Percentiles rank a stretch among this genome's conserved stretches.
phyloP scores from a whole-genome alignment of 2,329 filamentous ascomycete genomes.

The Calonectria leucothoes region DNA sequence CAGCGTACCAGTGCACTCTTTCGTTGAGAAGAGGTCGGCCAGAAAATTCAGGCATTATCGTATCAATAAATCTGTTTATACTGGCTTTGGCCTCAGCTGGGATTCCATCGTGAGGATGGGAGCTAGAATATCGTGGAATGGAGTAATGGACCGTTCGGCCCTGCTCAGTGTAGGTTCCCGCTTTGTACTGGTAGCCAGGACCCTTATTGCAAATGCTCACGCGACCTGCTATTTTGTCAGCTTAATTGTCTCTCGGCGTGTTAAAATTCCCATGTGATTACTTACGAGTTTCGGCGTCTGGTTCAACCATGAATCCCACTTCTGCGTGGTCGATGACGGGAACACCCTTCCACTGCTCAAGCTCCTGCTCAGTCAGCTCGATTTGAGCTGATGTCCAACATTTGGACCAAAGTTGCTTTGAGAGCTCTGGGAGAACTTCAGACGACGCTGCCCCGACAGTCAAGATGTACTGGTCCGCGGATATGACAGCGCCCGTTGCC shows the following conservation, averaged over 20 bases:
- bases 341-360: constrained; percentile 16
- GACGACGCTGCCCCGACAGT: constrained; percentile 23
- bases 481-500: constrained; percentile 12
- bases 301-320: constrained; percentile 23
- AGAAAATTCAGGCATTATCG: constrained; percentile 38
- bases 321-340: constrained; percentile 23
- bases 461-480: constrained; percentile 22
- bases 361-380: constrained; percentile 22
- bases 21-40: constrained; percentile 35
- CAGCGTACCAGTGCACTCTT: constrained; percentile 41
- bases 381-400: constrained; percentile 24
- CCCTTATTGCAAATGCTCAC: constrained; percentile 28
- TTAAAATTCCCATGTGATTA: background rate
- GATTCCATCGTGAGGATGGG: constrained; percentile 19
- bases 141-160: constrained; percentile 12
- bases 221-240: background rate
- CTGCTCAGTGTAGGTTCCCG: background rate
- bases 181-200: constrained; percentile 21
- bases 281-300: constrained; percentile 24
- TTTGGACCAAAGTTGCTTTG: constrained; percentile 23
- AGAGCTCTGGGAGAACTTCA: constrained; percentile 20
- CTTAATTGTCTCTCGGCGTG: background rate
- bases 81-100: constrained; percentile 3
- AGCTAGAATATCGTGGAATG: constrained; percentile 21
- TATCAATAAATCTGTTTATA: constrained; percentile 17